Base-by-base conservation (phyloP, 2,329 filamentous ascomycete genomes). In the Aureobasidium sp. region DNA sequence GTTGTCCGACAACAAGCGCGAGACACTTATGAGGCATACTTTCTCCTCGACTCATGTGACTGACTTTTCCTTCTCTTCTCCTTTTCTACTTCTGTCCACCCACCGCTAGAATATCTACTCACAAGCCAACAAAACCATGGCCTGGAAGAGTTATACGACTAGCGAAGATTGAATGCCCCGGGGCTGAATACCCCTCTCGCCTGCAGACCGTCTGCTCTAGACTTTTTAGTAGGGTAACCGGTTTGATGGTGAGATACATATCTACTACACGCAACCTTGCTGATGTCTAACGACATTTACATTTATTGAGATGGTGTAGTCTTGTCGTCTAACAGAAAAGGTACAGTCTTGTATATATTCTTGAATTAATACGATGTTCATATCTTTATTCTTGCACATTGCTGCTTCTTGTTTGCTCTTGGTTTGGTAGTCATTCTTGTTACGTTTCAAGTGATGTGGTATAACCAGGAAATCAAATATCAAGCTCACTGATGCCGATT, bases 101-200 rank as follows among this genome's bases (percentile, higher is more conserved):
- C 63, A 74, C 78, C 89, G 90, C 90, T 86, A 88, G 83, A 79
- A 84, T 91, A 96, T 96, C 90, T 88, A 89, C 90, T 87, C 86
- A 85, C 87, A 82, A 84, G 87, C 85, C 88, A 32, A 44, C 17
- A 57, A 46, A 56, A 20, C 70, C 67, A 87, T 90, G 89, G 87
- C 85, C 88, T 82, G 69, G 69, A 85, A 85, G 85, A 90, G 91
- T 87, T 96, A 96, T 86, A 96, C 89, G 86, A 85, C 84, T 92
- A 84, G 91, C 91, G 89, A 82, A 96, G 82, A 96, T 77, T 70
- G 82, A 94, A 77, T 71, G 73, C 69, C 20, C 75, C 69, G 72
- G 71, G 78, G 83, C 77, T 66, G 70, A 46, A 65, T 59, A 66
- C 65, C 72, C 79, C 76, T 77, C 88, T 92, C 80, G 81, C 87